A percentile compares a stretch with the other conserved stretches of the same genome.
phyloP scores from a whole-genome alignment of 2,329 filamentous ascomycete genomes.

The Coniosporium tulheliwenetii region DNA sequence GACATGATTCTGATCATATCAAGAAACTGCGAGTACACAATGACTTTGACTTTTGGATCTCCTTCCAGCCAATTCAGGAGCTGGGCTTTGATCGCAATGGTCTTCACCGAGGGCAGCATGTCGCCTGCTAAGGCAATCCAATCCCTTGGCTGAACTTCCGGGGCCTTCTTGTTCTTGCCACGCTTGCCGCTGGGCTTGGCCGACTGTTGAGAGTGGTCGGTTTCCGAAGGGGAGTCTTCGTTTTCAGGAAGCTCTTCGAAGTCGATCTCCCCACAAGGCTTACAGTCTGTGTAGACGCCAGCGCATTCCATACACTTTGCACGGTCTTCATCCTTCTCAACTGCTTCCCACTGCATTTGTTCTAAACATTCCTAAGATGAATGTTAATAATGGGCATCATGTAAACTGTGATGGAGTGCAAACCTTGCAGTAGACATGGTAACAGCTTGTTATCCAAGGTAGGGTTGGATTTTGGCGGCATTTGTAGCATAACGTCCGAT shows the following conservation, averaged over 20 bases:
- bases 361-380: conserved; percentile 33
- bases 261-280: conserved; percentile 9
- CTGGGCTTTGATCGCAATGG: conserved; percentile 27
- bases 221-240: not conserved
- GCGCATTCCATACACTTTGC: conserved; percentile 21
- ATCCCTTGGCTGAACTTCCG: conserved; percentile 10
- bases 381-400: no score
- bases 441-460: conserved; percentile 33
- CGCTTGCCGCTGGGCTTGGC: not conserved
- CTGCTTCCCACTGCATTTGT: conserved; percentile 13
- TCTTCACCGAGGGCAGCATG: conserved; percentile 29
- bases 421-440: conserved; percentile 40
- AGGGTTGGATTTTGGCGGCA: conserved; percentile 26
- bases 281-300: conserved; percentile 7
- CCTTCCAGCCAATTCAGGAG: conserved; percentile 28
- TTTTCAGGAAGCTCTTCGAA: not conserved
- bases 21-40: conserved; percentile 45
- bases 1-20: conserved; percentile 35
- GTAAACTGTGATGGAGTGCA: no score
- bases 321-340: conserved; percentile 7
- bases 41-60: conserved; percentile 36
- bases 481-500: conserved; percentile 21
- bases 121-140: conserved; percentile 23
- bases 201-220: not conserved
- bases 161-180: conserved; percentile 10